Base-by-base conservation (phyloP, 805 yeast species). In the Middelhovenomyces tepae region DNA sequence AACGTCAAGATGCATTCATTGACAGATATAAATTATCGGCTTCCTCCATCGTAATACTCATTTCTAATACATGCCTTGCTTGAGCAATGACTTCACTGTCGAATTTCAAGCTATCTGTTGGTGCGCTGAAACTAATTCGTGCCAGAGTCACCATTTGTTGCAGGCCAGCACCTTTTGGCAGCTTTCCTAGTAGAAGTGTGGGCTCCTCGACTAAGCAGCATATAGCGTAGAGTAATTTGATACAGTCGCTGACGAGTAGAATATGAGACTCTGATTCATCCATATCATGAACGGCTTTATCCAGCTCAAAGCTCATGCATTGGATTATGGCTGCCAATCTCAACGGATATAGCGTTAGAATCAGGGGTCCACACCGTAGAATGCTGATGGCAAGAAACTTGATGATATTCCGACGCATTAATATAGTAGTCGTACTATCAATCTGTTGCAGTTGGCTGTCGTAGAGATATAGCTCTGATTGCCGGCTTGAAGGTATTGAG, bases 21-120 rank as follows among this genome's bases (percentile, higher is more conserved):
- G 82, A 73, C 37, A 69, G 59, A 51, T 73, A 82, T 40, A 84
- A 58, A 34, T 74, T 71, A 53, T 85, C 94, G 1, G 85, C 84
- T 45, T 82, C 93, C 42, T 80, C 86, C 47, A 77, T 76, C 3
- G 84, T 78, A 7, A 76, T 69, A 38, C 76, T 73, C 17, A 68
- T 65, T 38, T 77, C 84, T 34, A 85, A 59, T 13, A 84, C 68
- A 41, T 77, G 82, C 40, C 84, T 63, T 0, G 93, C 78, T 48
- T 78, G 59, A 40, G 77, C 84, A 23, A 79, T 72, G 2, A 75
- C 72, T 37, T 71, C 75, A 36, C 64, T 70, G 36, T 72, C 76
- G 47, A 75, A 78, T 4, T 73, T 69, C 38, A 74, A 39, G 14
- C 27, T 30, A 15, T 30, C 40, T 3, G 27, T 18, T 13, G 35